A percentile compares a stretch with the other conserved stretches of the same genome.
Conservation (phyloP, 768 basidiomycete genomes). For the Leccinellum albellum region DNA sequence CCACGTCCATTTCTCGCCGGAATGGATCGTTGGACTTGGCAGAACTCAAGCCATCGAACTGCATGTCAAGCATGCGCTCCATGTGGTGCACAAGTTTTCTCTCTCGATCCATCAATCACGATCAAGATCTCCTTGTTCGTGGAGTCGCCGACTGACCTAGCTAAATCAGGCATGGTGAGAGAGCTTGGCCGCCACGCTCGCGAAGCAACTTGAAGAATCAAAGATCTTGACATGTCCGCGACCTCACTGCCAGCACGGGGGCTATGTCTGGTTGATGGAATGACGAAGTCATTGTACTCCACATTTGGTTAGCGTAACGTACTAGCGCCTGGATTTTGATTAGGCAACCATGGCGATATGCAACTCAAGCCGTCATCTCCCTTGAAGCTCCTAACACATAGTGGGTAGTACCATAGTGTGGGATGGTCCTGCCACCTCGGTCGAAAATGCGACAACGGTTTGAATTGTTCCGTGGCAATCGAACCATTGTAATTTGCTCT, state of each 20-base stretch:
- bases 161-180: neutral
- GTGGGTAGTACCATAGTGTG: neutral
- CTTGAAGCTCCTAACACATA: neutral
- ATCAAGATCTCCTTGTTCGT: neutral
- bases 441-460: neutral
- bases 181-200: neutral
- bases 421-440: neutral
- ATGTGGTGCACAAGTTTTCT: neutral
- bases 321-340: neutral
- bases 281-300: neutral
- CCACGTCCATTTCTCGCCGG: neutral
- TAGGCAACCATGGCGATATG: neutral
- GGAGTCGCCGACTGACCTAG: neutral
- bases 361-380: neutral
- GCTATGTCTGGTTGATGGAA: neutral
- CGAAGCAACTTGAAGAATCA: neutral
- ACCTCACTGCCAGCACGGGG: neutral
- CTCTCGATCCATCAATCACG: neutral
- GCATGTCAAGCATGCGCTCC: neutral
- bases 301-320: neutral
- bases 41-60: neutral
- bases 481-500: neutral
- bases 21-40: neutral
- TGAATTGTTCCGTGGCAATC: neutral
- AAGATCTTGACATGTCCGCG: neutral